Percentiles rank a stretch among this genome's conserved stretches.
These are phyloP conservation scores for Datura wrightii DNA, from an alignment of 257 asterid species.

Conservation along the genomic window DNA sequence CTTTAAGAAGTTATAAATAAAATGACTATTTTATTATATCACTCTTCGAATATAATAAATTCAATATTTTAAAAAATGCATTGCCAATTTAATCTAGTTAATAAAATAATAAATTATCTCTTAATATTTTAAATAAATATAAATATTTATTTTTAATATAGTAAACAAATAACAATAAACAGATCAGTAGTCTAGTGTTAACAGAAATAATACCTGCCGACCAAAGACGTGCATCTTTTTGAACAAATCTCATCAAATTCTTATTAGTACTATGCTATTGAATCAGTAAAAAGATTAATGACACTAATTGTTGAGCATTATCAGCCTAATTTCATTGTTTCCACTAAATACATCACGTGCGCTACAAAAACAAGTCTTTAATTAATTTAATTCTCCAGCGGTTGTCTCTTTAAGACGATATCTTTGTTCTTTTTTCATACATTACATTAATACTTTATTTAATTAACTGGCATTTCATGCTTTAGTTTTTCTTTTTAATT, in stretches of 20 bases:
- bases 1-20: no score
- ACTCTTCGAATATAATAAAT: no score
- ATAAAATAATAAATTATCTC: no score
- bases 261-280: background rate
- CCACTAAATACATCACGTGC: conserved; percentile 21
- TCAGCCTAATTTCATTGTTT: background rate
- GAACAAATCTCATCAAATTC: background rate
- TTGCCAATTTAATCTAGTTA: no score
- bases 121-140: no score
- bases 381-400: background rate
- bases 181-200: no score
- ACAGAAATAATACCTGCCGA: background rate
- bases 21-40: no score
- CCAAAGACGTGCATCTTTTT: background rate
- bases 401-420: conserved; percentile 30
- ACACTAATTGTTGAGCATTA: background rate
- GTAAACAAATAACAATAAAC: no score
- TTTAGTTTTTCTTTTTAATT: conserved; percentile 5
- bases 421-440: conserved; percentile 29
- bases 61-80: no score
- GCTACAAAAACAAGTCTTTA: background rate
- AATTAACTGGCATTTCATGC: conserved; percentile 25
- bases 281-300: background rate
- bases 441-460: background rate
- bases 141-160: no score